Percentiles rank a stretch among this genome's conserved stretches.
Conservation (phyloP, 179 eudicot genomes). For the Silene noctiflora region DNA sequence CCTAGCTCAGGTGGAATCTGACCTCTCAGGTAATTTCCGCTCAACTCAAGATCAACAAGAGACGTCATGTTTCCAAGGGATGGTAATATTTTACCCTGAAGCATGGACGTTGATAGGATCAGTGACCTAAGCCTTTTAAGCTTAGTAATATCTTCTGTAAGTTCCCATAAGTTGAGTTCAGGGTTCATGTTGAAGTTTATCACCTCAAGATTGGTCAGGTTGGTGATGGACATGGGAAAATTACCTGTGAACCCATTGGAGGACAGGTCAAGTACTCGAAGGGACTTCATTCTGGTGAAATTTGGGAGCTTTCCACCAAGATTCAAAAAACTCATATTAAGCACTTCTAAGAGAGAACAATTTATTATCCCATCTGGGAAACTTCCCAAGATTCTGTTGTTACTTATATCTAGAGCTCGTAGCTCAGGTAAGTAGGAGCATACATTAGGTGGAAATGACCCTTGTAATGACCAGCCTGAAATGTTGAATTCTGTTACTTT, state of each 20-base stretch:
- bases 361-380: conserved; percentile 62
- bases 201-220: conserved; percentile 56
- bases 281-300: conserved; percentile 49
- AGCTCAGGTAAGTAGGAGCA: conserved; percentile 71
- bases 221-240: conserved; percentile 72
- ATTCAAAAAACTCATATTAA: conserved; percentile 48
- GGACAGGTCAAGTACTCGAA: conserved; percentile 59
- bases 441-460: conserved; percentile 56
- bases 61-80: conserved; percentile 67
- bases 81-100: conserved; percentile 54
- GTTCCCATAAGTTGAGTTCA: conserved; percentile 51
- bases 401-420: conserved; percentile 46
- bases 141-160: conserved; percentile 51
- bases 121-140: conserved; percentile 46
- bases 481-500: conserved; percentile 48
- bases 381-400: conserved; percentile 49
- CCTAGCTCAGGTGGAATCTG: conserved; percentile 64
- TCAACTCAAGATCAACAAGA: conserved; percentile 72
- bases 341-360: conserved; percentile 62
- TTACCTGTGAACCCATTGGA: conserved; percentile 54
- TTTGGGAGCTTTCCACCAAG: conserved; percentile 66
- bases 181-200: conserved; percentile 66
- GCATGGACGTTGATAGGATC: conserved; percentile 51
- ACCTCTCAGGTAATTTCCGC: conserved; percentile 59
- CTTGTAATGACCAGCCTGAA: conserved; percentile 59